Conservation (phyloP, 106 monocot genomes). For the Agapanthus africanus region DNA sequence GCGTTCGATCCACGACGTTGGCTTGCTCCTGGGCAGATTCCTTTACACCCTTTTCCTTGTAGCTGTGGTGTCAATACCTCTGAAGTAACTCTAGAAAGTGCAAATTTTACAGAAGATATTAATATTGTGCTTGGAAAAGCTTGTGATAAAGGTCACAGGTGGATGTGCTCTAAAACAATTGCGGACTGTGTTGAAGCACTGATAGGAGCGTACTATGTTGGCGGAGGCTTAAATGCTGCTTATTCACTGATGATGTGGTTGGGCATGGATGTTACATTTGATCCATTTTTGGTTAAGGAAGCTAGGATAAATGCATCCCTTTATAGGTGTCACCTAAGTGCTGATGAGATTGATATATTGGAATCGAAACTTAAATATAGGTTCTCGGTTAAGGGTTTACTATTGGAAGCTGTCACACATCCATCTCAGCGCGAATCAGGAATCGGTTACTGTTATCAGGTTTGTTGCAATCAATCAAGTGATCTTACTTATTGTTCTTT, state of each 20-base stretch:
- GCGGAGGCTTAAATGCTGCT: slow-evolving; percentile 63
- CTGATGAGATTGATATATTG: slow-evolving; percentile 42
- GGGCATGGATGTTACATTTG: slow-evolving; percentile 56
- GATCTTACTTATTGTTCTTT: slow-evolving; percentile 42
- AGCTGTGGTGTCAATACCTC: slow-evolving; percentile 34
- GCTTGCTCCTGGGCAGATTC: slow-evolving; percentile 71
- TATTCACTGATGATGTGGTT: slow-evolving; percentile 66
- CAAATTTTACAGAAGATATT: slow-evolving; percentile 24
- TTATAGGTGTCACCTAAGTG: slow-evolving; percentile 28
- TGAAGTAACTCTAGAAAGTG: slow-evolving; percentile 24
- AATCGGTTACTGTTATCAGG: slow-evolving; percentile 66
- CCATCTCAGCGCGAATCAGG: slow-evolving; percentile 46
- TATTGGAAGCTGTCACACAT: slow-evolving; percentile 83
- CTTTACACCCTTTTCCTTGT: slow-evolving; percentile 45
- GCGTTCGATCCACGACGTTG: slow-evolving; percentile 83
- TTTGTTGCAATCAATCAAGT: slow-evolving; percentile 43
- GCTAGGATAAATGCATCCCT: slow-evolving; percentile 48
- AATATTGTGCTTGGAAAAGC: slow-evolving; percentile 71
- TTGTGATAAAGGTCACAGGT: slow-evolving; percentile 66
- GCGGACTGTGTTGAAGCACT: slow-evolving; percentile 91
- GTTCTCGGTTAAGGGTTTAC: slow-evolving; percentile 51
- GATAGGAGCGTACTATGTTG: slow-evolving; percentile 83
- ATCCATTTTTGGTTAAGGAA: slow-evolving; percentile 49
- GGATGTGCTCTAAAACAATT: slow-evolving; percentile 93
- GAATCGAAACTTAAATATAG: slow-evolving; percentile 56